Evolutionary conservation across 1,284 basidiomycete species (phyloP).

Genomic region (Tilletia walkeri): DNA sequence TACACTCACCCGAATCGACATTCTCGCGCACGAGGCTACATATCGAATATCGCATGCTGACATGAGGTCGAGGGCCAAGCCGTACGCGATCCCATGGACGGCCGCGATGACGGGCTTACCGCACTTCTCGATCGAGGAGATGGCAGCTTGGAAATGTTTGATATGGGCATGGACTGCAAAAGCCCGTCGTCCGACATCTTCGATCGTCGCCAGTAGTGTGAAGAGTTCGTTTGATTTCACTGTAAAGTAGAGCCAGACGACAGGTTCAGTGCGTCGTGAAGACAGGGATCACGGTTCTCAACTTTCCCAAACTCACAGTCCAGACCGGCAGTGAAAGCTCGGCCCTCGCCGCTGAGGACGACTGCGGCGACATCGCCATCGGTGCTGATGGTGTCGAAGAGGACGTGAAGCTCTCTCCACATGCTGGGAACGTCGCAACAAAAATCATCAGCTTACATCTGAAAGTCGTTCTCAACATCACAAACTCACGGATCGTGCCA

Average conservation of each 20-base stretch:
- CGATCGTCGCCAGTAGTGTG: background rate
- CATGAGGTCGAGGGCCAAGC: slow-evolving; percentile 73
- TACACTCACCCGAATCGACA: slow-evolving; percentile 67
- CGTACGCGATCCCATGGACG: slow-evolving; percentile 72
- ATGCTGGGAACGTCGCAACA: slow-evolving; percentile 19
- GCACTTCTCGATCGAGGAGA: slow-evolving; percentile 62
- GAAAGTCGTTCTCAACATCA: background rate
- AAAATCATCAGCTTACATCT: background rate
- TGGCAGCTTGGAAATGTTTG: slow-evolving; percentile 52
- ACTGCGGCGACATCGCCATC: slow-evolving; percentile 50
- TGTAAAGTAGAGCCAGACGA: slow-evolving; percentile 26
- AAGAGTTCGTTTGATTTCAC: slow-evolving; percentile 16
- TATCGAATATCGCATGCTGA: slow-evolving; percentile 78
- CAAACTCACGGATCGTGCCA: slow-evolving; percentile 34
- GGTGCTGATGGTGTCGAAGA: slow-evolving; percentile 40
- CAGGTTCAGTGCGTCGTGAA: background rate
- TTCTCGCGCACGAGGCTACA: slow-evolving; percentile 65
- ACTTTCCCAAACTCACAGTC: slow-evolving; percentile 35
- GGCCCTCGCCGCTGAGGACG: slow-evolving; percentile 48
- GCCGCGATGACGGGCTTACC: slow-evolving; percentile 82
- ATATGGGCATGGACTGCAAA: slow-evolving; percentile 42
- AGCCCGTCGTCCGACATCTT: slow-evolving; percentile 47
- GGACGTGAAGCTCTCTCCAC: slow-evolving; percentile 46
- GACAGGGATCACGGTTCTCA: slow-evolving; percentile 3
- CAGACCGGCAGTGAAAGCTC: slow-evolving; percentile 54